Evolutionary conservation across 1,139 yeast species (phyloP), one percentile per base, ranked within the genome.

Genomic region (Candida freyschussii): DNA sequence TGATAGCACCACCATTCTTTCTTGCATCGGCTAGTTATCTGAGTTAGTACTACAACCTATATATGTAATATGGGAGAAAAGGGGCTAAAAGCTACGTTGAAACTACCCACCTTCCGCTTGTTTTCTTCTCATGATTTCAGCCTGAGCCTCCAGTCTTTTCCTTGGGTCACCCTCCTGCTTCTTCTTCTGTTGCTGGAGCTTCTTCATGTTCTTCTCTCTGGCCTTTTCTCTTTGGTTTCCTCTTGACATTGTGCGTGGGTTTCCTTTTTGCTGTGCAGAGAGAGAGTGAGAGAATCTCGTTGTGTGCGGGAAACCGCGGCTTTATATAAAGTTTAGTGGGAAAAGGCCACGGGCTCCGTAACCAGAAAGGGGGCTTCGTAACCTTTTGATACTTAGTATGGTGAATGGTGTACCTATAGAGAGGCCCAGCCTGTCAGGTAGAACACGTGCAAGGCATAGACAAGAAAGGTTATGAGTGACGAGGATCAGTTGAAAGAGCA

Each of bases 201-300:
- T 89, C 67, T 89, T 91, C 56, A 65, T 59, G 62, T 85, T 86
- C 64, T 85, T 89, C 40, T 80, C 87, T 56, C 98, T 74, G 18
- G 96, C 96, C 52, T 84, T 72, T 32, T 91, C 98, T 59, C 98
- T 75, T 63, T 91, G 97, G 61, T 91, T 91, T 20, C 98, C 98
- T 68, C 98, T 75, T 33, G 95, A 81, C 97, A 89, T 89, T 4
- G 21, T 26, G 25, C 10, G 25, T n/a, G 12, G 11, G 17, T 23
- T n/a, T 23, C 15, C 24, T 14, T 11, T n/a, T n/a, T n/a, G n/a
- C n/a, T n/a, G n/a, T n/a, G n/a, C n/a, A n/a, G 24, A 9, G 13
- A 16, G 27, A 8, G 27, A 23, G 11, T 22, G 17, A 9, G 17
- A 7, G 9, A 22, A 11, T 12, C 11, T 8, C 14, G 3, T 15